Base-by-base conservation (phyloP, 2,329 filamentous ascomycete species). In the Hymenoscyphus occultus region DNA sequence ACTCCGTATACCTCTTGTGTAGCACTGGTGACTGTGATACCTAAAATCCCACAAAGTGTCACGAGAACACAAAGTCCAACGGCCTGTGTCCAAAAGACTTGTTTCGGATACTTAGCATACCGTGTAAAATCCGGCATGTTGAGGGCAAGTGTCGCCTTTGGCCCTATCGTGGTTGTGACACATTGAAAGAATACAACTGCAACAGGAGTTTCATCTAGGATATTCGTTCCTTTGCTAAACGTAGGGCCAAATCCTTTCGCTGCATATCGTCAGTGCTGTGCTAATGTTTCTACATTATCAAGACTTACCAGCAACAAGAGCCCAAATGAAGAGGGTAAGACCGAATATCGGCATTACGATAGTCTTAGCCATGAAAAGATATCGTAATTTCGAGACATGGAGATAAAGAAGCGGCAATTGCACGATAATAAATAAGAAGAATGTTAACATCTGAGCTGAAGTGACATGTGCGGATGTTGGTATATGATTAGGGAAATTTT, bases 381-480 rank as follows among this genome's bases (percentile, higher is more conserved):
- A 83, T 57, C 81, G 77, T 14, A 87, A 76, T 62, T 80, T 70
- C 13, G 68, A 70, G 5, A 72, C 67, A 51, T 83, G 83, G 66
- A 86, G 83, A 66, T 83, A 76, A 13, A 87, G 72, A 56, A 86
- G 66, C 5, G 68, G 70, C n/a, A 72, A 59, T 48, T 69, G 67
- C 51, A 71, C 35, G 42, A 71, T 65, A 58, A 69, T 69, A 63
- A 71, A 71, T 32, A 87, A 69, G 68, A 87, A 82, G 70, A 84
- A 84, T 42, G 78, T 79, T 19, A 85, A 70, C 78, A 88, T 78
- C n/a, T 82, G 81, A 65, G 84, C 80, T 3, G 81, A 84, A 3
- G 82, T 84, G 51, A 86, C 84, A 32, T 84, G 84, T 16, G 66
- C 63, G 39, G 82, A 79, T 2, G 74, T 77, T 1, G 75, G 77